Conservation (phyloP, 2,329 filamentous ascomycete genomes). For the Aspergillus sergii region DNA sequence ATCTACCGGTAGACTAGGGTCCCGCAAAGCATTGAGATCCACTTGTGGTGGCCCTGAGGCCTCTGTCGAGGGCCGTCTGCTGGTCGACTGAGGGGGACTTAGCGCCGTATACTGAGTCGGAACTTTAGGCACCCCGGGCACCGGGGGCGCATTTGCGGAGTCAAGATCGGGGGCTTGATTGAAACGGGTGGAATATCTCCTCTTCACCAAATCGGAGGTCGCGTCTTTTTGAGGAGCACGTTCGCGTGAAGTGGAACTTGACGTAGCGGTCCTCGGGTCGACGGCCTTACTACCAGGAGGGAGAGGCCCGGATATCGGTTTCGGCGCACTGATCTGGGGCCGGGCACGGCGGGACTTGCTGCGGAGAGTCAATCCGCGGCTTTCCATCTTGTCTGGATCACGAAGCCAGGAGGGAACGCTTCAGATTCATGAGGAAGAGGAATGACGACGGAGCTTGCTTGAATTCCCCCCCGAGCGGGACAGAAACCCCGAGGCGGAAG, state of each 20-base stretch:
- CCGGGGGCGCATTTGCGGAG: slow-evolving; percentile 63
- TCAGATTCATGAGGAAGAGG: slow-evolving; percentile 12
- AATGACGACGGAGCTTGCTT: slow-evolving; percentile 9
- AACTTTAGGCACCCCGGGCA: slow-evolving; percentile 67
- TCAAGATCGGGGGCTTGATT: slow-evolving; percentile 73
- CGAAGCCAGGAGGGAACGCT: slow-evolving; percentile 2
- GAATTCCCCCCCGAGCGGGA: slow-evolving; percentile 25
- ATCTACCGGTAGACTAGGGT: slow-evolving; percentile 77
- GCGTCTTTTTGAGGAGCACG: slow-evolving; percentile 51
- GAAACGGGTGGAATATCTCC: slow-evolving; percentile 91
- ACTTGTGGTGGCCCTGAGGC: slow-evolving; percentile 65
- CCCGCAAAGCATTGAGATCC: slow-evolving; percentile 75
- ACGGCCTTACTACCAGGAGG: slow-evolving; percentile 40
- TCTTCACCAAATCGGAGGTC: slow-evolving; percentile 84
- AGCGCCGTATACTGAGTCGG: slow-evolving; percentile 61
- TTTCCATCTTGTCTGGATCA: slow-evolving; percentile 48
- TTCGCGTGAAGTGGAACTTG: slow-evolving; percentile 38
- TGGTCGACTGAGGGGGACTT: slow-evolving; percentile 42
- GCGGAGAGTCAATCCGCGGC: slow-evolving; percentile 62
- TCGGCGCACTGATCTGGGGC: slow-evolving; percentile 63
- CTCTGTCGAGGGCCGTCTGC: slow-evolving; percentile 54
- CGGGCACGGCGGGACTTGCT: slow-evolving; percentile 58
- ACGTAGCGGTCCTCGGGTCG: slow-evolving; percentile 32
- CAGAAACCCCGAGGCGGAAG: slow-evolving; percentile 40
- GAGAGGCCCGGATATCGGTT: slow-evolving; percentile 54